Percentiles rank a stretch among this genome's conserved stretches.
Conservation (phyloP, 495 filamentous ascomycete genomes). For the Sabuloglossum arenarium region DNA sequence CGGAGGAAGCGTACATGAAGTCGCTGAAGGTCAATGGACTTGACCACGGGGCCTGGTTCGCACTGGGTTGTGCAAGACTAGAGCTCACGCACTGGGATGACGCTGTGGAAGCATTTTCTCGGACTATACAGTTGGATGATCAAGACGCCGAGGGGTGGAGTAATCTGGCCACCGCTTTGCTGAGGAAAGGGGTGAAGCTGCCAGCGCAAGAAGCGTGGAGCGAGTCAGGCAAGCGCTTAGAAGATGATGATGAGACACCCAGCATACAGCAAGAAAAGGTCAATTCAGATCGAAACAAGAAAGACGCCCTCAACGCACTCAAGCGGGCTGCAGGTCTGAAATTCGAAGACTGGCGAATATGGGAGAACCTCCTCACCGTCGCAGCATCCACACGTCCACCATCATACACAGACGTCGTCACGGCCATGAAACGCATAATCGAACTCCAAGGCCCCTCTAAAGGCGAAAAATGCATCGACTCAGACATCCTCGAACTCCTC, state of each 20-base stretch:
- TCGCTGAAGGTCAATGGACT: conserved; percentile 61
- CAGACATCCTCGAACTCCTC: conserved; percentile 45
- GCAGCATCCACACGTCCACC: conserved; percentile 56
- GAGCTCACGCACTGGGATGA: conserved; percentile 52
- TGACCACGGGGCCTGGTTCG: conserved; percentile 69
- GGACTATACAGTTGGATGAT: conserved; percentile 62
- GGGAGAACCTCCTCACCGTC: conserved; percentile 85
- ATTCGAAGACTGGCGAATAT: conserved; percentile 69
- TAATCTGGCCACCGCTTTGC: conserved; percentile 71
- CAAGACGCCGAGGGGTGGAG: conserved; percentile 85
- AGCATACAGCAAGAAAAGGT: conserved; percentile 5
- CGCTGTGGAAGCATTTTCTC: conserved; percentile 70
- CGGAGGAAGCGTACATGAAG: conserved; percentile 54
- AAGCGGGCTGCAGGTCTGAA: conserved; percentile 67
- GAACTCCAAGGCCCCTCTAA: conserved; percentile 43
- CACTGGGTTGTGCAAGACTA: conserved; percentile 71
- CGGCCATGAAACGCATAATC: conserved; percentile 50
- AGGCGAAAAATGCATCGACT: conserved; percentile 62
- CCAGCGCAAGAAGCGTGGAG: neutral
- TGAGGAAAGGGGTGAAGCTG: conserved; percentile 16
- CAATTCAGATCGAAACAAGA: conserved; percentile 38
- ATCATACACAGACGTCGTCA: conserved; percentile 49
- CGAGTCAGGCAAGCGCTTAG: conserved; percentile 8
- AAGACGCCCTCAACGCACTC: conserved; percentile 61
- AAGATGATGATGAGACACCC: conserved; percentile 11